Percentiles rank a stretch among this genome's conserved stretches.
These are phyloP conservation scores for Avena insularis DNA, from an alignment of 176 grass and related monocot species.

Conservation along the genomic window DNA sequence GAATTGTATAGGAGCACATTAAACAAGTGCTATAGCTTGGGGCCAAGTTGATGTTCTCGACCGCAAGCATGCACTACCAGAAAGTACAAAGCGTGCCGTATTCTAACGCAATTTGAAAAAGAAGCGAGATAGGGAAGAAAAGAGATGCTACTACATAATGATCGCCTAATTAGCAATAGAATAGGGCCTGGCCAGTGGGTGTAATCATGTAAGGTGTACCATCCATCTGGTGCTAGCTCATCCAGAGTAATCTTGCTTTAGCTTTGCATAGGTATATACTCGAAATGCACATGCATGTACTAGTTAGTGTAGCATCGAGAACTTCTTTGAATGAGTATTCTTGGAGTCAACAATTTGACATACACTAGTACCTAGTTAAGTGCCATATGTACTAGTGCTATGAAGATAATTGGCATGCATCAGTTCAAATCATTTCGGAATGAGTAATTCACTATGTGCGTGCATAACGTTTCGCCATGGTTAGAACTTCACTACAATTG, in stretches of 20 bases:
- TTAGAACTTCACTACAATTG: neutral
- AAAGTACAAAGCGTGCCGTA: constrained; percentile 33
- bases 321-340: neutral
- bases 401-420: too few relatives aligned
- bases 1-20: neutral
- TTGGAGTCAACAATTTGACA: neutral
- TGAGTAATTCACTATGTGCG: neutral
- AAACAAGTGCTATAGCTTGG: neutral
- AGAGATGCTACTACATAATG: neutral
- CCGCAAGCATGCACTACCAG: neutral
- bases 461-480: neutral
- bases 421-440: neutral
- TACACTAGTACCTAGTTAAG: neutral
- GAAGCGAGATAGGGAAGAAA: constrained; percentile 32
- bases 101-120: constrained; percentile 34
- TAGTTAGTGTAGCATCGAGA: too few relatives aligned
- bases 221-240: neutral
- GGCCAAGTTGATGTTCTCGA: neutral
- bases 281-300: neutral
- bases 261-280: neutral
- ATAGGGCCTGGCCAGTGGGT: neutral
- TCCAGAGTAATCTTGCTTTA: constrained; percentile 6
- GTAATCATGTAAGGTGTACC: constrained; percentile 32
- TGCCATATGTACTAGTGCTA: too few relatives aligned
- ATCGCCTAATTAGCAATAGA: constrained; percentile 4